phyloP scores from a whole-genome alignment of 805 yeast species.

The Starmerella potacharoeniae region DNA sequence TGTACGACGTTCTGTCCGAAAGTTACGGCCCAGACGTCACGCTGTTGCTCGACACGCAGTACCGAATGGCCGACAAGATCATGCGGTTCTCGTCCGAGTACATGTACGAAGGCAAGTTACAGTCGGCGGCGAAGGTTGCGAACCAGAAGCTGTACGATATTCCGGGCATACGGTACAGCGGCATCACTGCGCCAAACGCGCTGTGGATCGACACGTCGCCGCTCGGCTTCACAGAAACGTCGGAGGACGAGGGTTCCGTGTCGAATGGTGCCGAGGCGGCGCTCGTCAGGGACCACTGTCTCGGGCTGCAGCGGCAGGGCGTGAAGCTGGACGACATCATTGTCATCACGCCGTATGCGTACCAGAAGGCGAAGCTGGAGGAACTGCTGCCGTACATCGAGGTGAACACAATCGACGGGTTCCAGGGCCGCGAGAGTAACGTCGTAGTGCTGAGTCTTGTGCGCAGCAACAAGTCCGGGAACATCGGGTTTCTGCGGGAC shows the following conservation, averaged over 20 bases:
- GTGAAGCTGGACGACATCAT: neutral
- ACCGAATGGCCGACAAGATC: neutral
- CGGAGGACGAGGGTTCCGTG: neutral
- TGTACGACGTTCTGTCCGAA: neutral
- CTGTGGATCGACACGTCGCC: neutral
- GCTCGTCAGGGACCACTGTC: neutral
- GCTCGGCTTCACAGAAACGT: neutral
- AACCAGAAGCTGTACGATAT: neutral
- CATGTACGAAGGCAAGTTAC: neutral
- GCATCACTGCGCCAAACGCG: neutral
- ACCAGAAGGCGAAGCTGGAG: neutral
- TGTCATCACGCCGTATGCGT: neutral
- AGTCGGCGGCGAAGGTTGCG: neutral
- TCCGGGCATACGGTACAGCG: neutral
- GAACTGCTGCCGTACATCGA: constrained; percentile 33
- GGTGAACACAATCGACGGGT: constrained; percentile 79
- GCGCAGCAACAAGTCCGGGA: constrained; percentile 37
- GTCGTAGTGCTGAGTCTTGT: constrained; percentile 78
- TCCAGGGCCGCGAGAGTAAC: constrained; percentile 80
- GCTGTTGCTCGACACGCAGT: neutral
- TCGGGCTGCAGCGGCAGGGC: neutral
- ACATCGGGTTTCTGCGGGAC: constrained; percentile 9
- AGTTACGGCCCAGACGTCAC: neutral
- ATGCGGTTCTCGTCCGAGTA: neutral
- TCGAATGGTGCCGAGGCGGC: neutral